A percentile compares a stretch with the other conserved stretches of the same genome.
Evolutionary conservation across 192 early-diverging fungal genomes (phyloP).

Genomic region (Backusella circina): DNA sequence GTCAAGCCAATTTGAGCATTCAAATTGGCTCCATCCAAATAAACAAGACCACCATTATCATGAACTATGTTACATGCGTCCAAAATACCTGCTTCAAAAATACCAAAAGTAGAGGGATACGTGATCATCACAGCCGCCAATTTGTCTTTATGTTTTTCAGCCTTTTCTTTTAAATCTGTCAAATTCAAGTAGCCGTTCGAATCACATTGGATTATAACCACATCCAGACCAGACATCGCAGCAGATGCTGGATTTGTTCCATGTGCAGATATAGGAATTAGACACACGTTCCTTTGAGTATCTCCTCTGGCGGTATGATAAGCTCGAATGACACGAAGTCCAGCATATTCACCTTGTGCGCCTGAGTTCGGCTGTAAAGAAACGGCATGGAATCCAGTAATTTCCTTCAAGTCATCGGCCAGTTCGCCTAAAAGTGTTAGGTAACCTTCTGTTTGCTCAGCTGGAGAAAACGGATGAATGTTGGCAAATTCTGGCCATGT

Average conservation of each 20-base stretch:
- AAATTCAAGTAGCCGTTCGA: constrained; percentile 90
- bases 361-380: constrained; percentile 98
- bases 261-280: constrained; percentile 98
- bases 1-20: constrained; percentile 85
- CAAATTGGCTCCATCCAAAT: constrained; percentile 96
- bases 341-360: constrained; percentile 98
- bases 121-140: constrained; percentile 99
- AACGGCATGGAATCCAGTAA: constrained; percentile 92
- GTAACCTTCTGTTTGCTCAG: constrained; percentile 92
- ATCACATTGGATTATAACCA: constrained; percentile 91
- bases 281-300: constrained; percentile 81
- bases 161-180: constrained; percentile 85
- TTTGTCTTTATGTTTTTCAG: constrained; percentile 76
- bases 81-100: constrained; percentile 88
- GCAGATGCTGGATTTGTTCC: constrained; percentile 99
- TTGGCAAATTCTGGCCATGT: constrained; percentile 96
- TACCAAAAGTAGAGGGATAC: constrained; percentile 98
- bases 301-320: constrained; percentile 86
- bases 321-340: constrained; percentile 88
- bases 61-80: constrained; percentile 92
- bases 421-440: constrained; percentile 83
- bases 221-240: constrained; percentile 93
- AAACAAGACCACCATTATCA: constrained; percentile 91
- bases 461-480: constrained; percentile 96
- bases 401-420: constrained; percentile 80